Conservation (phyloP, 2,329 filamentous ascomycete species). For the Chrysosporium queenslandicum region DNA sequence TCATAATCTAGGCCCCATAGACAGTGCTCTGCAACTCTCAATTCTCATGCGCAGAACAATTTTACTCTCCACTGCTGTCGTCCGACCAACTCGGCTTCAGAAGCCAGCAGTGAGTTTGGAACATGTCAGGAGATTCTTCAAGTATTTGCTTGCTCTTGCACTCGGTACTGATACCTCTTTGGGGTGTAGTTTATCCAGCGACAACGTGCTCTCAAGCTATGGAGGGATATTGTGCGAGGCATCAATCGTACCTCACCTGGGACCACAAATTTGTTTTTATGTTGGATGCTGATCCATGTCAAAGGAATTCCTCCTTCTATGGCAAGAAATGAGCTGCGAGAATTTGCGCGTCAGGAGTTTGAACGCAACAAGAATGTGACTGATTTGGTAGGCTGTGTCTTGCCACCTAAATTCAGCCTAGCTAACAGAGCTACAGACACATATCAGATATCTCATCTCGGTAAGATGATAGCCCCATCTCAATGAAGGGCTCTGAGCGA, state of each 20-base stretch:
- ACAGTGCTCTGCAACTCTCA: neutral
- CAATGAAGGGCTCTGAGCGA: neutral
- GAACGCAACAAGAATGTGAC: conserved; percentile 35
- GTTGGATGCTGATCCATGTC: neutral
- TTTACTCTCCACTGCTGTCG: conserved; percentile 24
- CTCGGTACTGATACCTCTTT: conserved; percentile 10
- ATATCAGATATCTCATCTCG: conserved; percentile 40
- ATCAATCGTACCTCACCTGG: conserved; percentile 27
- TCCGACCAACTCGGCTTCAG: conserved; percentile 25
- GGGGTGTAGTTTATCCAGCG: conserved; percentile 34
- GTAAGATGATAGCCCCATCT: conserved; percentile 24
- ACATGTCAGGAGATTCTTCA: too few species aligned
- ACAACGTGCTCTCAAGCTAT: conserved; percentile 35
- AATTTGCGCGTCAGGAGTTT: conserved; percentile 39
- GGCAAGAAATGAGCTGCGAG: conserved; percentile 32
- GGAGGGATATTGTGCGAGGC: conserved; percentile 35
- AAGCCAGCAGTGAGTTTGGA: conserved; percentile 32
- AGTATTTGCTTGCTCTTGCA: neutral
- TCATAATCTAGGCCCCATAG: neutral
- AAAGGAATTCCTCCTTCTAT: conserved; percentile 32
- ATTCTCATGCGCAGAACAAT: conserved; percentile 25
- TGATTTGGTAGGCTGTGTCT: conserved; percentile 31
- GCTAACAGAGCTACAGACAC: conserved; percentile 18
- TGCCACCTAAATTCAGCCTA: neutral
- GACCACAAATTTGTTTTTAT: neutral